These are phyloP conservation scores for Kwoniella europaea DNA, from an alignment of 768 basidiomycete species.

Conservation along the genomic window DNA sequence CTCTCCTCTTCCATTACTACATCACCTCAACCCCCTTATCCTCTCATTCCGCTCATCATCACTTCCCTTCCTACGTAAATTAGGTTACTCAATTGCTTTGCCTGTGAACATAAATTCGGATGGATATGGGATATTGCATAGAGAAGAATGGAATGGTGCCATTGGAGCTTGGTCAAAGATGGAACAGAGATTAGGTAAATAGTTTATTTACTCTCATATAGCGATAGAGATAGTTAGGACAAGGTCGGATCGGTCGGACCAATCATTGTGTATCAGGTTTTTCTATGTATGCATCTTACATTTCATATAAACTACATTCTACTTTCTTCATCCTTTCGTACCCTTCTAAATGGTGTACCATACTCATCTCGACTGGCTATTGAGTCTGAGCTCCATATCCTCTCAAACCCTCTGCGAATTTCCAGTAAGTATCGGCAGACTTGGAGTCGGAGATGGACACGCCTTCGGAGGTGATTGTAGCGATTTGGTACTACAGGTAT, in stretches of 20 bases:
- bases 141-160: slow-evolving; percentile 48
- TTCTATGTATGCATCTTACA: slow-evolving; percentile 20
- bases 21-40: slow-evolving; percentile 25
- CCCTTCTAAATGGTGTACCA: no score
- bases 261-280: neutral
- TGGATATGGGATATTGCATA: slow-evolving; percentile 20
- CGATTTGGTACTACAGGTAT: slow-evolving; percentile 82
- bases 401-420: slow-evolving; percentile 83
- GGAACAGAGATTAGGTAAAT: slow-evolving; percentile 27
- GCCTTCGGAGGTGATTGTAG: slow-evolving; percentile 78
- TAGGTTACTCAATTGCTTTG: slow-evolving; percentile 21
- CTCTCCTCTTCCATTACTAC: slow-evolving; percentile 31
- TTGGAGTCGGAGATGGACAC: slow-evolving; percentile 78
- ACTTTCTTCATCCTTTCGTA: neutral
- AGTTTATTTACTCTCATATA: neutral
- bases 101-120: slow-evolving; percentile 8
- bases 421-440: slow-evolving; percentile 79
- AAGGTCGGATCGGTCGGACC: neutral
- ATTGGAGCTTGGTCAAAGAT: slow-evolving; percentile 40
- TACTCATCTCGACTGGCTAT: slow-evolving; percentile 58
- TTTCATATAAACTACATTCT: slow-evolving; percentile 2
- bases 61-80: slow-evolving; percentile 34
- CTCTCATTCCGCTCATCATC: slow-evolving; percentile 31
- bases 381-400: slow-evolving; percentile 88
- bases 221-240: no score